A percentile compares a stretch with the other conserved stretches of the same genome.
Conservation (phyloP, 2,329 filamentous ascomycete species). For the Ilyonectria sp. region DNA sequence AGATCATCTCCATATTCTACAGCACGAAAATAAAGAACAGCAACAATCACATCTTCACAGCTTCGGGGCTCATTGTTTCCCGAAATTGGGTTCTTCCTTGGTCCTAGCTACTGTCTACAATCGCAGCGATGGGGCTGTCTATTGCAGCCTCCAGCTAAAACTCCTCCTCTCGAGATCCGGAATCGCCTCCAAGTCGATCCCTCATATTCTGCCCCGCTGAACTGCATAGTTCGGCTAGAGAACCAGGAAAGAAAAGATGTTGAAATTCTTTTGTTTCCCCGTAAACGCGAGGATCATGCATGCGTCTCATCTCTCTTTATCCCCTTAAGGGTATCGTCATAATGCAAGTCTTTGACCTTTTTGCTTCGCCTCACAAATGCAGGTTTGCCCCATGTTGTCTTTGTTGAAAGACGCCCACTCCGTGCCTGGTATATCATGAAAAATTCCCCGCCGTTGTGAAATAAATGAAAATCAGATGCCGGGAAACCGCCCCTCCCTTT, state of each 20-base stretch:
- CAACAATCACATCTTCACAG: conserved; percentile 10
- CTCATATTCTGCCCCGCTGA: conserved; percentile 46
- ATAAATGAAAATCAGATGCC: conserved; percentile 52
- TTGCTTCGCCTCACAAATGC: conserved; percentile 57
- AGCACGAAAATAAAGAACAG: neutral
- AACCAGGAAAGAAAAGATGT: conserved; percentile 63
- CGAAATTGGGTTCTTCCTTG: conserved; percentile 44
- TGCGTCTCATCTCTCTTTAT: conserved; percentile 50
- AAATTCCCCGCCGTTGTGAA: conserved; percentile 46
- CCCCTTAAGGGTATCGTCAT: conserved; percentile 58
- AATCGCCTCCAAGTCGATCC: conserved; percentile 38
- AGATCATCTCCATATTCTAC: neutral
- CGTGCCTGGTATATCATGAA: conserved; percentile 55
- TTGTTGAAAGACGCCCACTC: conserved; percentile 65
- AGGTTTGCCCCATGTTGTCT: conserved; percentile 56
- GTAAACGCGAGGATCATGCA: conserved; percentile 57
- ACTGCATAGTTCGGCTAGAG: conserved; percentile 59
- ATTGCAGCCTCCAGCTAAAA: conserved; percentile 33
- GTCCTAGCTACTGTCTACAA: conserved; percentile 46
- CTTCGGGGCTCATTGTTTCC: conserved; percentile 8
- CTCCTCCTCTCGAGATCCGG: conserved; percentile 29
- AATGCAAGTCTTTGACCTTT: conserved; percentile 56
- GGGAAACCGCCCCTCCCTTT: conserved; percentile 54
- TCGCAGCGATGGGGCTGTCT: conserved; percentile 41
- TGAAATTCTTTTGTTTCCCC: conserved; percentile 64